Evolutionary conservation across 2,329 filamentous ascomycete genomes (phyloP).

Genomic region (Aspergillus nomiae): DNA sequence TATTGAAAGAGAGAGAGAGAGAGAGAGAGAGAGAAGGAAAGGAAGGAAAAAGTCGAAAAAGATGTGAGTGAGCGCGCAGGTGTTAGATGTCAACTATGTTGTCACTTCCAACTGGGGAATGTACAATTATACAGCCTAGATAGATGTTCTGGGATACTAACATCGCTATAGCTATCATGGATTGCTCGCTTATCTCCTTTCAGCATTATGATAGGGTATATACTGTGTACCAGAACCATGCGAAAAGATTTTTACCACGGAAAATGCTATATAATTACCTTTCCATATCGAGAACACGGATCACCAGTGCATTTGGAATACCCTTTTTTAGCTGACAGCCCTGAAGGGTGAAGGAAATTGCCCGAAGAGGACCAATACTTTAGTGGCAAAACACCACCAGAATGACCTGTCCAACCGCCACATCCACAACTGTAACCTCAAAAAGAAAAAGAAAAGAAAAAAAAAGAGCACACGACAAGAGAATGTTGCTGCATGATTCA

Average conservation of each 20-base stretch:
- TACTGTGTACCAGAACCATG: neutral
- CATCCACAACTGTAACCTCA: neutral
- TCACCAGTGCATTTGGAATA: neutral
- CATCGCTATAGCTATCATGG: too few species aligned
- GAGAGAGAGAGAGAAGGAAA: neutral
- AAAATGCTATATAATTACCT: neutral
- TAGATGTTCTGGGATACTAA: neutral
- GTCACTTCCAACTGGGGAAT: neutral
- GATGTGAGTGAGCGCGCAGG: too few species aligned
- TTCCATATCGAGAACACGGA: neutral
- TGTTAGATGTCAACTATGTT: neutral
- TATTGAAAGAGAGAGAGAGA: neutral
- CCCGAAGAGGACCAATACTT: neutral
- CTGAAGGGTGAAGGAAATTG: neutral
- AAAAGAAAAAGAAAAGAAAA: neutral
- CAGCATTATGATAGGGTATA: neutral
- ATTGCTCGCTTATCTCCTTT: too few species aligned
- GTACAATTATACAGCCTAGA: neutral
- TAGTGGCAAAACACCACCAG: neutral
- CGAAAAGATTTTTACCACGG: neutral
- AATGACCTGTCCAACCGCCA: slow-evolving; percentile 4
- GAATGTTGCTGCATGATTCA: slow-evolving; percentile 1
- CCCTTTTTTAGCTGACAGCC: neutral
- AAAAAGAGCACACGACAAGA: neutral
- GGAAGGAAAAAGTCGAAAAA: too few species aligned